Evolutionary conservation across 305 asterid species (phyloP).

Genomic region (Fraxinus latifolia): DNA sequence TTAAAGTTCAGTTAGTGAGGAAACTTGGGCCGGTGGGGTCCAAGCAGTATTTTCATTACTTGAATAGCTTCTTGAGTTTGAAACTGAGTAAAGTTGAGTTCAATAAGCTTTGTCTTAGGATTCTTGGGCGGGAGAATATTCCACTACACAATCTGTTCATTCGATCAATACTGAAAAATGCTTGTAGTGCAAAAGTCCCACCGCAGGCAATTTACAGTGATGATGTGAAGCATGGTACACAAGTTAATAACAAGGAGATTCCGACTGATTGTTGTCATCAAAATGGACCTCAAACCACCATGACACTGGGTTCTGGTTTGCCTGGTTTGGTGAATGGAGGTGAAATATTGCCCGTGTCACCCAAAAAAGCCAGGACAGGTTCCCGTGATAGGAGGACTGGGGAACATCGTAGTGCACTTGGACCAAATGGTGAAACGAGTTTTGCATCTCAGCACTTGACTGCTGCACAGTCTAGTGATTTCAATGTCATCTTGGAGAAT

Average conservation of each 20-base stretch:
- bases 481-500: constrained; percentile 37
- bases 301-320: constrained; percentile 40
- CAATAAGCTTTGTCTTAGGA: constrained; percentile 61
- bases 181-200: constrained; percentile 56
- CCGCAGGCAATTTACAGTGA: constrained; percentile 48
- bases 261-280: constrained; percentile 40
- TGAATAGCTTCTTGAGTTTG: constrained; percentile 64
- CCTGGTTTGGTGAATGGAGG: constrained; percentile 62
- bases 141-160: constrained; percentile 81
- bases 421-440: constrained; percentile 45
- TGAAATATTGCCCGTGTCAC: constrained; percentile 58
- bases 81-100: constrained; percentile 74
- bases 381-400: constrained; percentile 54
- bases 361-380: constrained; percentile 59
- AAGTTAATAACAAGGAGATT: constrained; percentile 44
- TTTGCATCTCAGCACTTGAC: constrained; percentile 38
- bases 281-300: constrained; percentile 52
- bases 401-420: constrained; percentile 57
- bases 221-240: constrained; percentile 28
- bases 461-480: constrained; percentile 37
- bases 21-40: constrained; percentile 72
- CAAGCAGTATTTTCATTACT: constrained; percentile 70
- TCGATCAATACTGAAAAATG: constrained; percentile 63
- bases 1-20: constrained; percentile 69
- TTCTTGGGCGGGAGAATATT: constrained; percentile 74